A percentile compares a stretch with the other conserved stretches of the same genome.
Evolutionary conservation across 2,329 filamentous ascomycete genomes (phyloP).

Genomic region (Sclerotinia minor): DNA sequence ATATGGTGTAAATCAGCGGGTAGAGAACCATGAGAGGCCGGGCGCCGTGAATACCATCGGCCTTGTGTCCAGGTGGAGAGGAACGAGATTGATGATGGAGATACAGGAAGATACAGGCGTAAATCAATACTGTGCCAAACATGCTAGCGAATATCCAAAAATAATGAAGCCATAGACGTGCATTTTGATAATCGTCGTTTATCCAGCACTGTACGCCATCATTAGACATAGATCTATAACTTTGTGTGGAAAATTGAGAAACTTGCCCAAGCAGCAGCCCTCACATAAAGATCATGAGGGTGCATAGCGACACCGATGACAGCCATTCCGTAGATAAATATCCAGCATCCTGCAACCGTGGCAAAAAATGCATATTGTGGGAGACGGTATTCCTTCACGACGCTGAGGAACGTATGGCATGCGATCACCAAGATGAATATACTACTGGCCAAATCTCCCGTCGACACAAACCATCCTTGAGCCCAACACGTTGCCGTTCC

Average conservation of each 20-base stretch:
- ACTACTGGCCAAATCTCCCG: conserved; percentile 64
- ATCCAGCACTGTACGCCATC: conserved; percentile 59
- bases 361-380: conserved; percentile 53
- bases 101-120: conserved; percentile 43
- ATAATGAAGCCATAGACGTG: conserved; percentile 63
- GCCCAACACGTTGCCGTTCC: conserved; percentile 56
- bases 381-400: conserved; percentile 57
- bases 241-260: neutral
- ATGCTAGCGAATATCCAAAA: conserved; percentile 61
- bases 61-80: neutral
- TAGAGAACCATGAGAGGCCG: conserved; percentile 62
- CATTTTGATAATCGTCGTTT: conserved; percentile 52
- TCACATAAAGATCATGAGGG: conserved; percentile 55
- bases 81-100: conserved; percentile 26
- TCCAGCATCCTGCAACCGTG: conserved; percentile 54
- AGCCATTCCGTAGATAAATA: conserved; percentile 58
- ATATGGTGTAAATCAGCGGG: conserved; percentile 67
- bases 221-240: neutral
- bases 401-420: conserved; percentile 63
- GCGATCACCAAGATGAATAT: conserved; percentile 68
- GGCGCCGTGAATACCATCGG: conserved; percentile 28
- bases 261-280: conserved; percentile 62
- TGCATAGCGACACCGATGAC: conserved; percentile 48
- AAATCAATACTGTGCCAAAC: conserved; percentile 52
- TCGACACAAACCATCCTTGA: conserved; percentile 69